Evolutionary conservation across 2,329 filamentous ascomycete species (phyloP).

Genomic region (Elsinoe ampelina): DNA sequence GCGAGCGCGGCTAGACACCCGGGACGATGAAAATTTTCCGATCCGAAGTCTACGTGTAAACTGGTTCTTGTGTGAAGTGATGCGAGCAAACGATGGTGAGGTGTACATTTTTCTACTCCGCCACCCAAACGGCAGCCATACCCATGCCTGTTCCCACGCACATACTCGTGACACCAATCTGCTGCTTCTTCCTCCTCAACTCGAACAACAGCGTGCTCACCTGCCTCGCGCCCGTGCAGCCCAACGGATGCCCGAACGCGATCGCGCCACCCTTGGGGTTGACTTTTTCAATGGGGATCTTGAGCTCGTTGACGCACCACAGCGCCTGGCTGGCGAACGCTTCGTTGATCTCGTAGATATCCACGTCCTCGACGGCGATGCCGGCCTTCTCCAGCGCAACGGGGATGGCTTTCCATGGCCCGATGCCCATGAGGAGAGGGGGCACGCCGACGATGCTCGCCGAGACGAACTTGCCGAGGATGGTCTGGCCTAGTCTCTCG

Average conservation of each 20-base stretch:
- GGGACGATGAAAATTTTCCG: not conserved
- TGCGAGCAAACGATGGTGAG: not conserved
- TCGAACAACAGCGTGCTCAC: slow-evolving; percentile 88
- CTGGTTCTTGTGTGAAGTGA: no score
- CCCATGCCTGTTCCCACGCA: slow-evolving; percentile 89
- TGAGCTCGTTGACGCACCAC: slow-evolving; percentile 85
- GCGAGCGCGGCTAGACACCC: not conserved
- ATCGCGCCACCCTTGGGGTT: slow-evolving; percentile 97
- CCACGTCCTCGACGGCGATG: slow-evolving; percentile 78
- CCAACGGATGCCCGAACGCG: slow-evolving; percentile 85
- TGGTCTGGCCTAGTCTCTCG: slow-evolving; percentile 74
- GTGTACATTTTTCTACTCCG: slow-evolving; percentile 51
- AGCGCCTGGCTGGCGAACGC: slow-evolving; percentile 92
- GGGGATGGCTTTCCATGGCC: slow-evolving; percentile 92
- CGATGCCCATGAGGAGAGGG: slow-evolving; percentile 90
- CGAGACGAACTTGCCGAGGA: slow-evolving; percentile 86
- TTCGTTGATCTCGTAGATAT: slow-evolving; percentile 99
- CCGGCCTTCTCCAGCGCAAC: slow-evolving; percentile 82
- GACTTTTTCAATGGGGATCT: slow-evolving; percentile 73
- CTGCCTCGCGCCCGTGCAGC: slow-evolving; percentile 88
- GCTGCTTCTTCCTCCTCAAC: slow-evolving; percentile 71
- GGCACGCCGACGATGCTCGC: slow-evolving; percentile 80
- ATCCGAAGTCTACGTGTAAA: not conserved
- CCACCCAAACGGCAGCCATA: slow-evolving; percentile 94
- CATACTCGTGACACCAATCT: slow-evolving; percentile 90